These are phyloP conservation scores for Colletotrichum incanum DNA, from an alignment of 2,329 filamentous ascomycete species.

Conservation along the genomic window DNA sequence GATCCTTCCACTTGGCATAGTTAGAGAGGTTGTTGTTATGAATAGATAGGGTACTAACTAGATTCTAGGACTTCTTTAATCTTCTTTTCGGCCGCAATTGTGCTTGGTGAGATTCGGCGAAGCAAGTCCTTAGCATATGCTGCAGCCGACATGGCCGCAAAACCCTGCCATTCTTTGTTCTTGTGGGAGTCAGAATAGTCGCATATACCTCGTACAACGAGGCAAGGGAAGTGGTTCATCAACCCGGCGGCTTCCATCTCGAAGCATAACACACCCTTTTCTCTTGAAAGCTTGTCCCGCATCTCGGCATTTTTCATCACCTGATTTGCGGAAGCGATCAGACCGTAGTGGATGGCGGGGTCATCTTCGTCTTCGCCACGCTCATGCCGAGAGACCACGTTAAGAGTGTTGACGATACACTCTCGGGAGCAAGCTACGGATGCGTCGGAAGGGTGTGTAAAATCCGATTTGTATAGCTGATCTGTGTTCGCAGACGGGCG, in stretches of 20 bases:
- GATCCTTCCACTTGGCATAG: background rate
- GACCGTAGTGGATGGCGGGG: slow-evolving; percentile 44
- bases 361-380: background rate
- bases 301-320: slow-evolving; percentile 54
- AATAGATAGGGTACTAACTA: background rate
- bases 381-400: background rate
- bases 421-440: background rate
- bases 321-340: slow-evolving; percentile 52
- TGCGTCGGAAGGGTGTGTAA: background rate
- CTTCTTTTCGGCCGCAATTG: slow-evolving; percentile 40
- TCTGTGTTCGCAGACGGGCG: background rate
- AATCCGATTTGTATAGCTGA: slow-evolving; percentile 12
- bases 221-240: slow-evolving; percentile 50
- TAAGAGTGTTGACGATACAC: background rate
- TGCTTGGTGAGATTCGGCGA: slow-evolving; percentile 34
- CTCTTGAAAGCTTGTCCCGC: slow-evolving; percentile 50
- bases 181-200: slow-evolving; percentile 60
- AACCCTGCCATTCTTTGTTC: slow-evolving; percentile 55
- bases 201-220: slow-evolving; percentile 58
- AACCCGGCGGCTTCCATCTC: slow-evolving; percentile 53
- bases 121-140: slow-evolving; percentile 46
- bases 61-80: slow-evolving; percentile 8
- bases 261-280: slow-evolving; percentile 46
- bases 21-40: background rate
- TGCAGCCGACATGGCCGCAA: slow-evolving; percentile 54